Evolutionary conservation across 768 basidiomycete genomes (phyloP).

Genomic region (Botryobasidium botryosum): DNA sequence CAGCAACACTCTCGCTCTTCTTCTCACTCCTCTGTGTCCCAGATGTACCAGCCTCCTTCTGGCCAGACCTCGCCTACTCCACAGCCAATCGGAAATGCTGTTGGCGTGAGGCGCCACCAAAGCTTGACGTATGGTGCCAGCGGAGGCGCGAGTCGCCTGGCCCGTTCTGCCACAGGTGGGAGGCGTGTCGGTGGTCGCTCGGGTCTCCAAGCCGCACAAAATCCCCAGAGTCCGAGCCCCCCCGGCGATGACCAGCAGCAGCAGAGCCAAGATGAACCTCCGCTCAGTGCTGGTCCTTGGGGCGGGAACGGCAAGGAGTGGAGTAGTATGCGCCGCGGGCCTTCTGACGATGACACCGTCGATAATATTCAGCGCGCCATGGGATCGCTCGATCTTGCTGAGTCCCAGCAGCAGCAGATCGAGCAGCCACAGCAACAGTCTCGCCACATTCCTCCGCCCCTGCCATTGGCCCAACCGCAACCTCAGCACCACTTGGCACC

Average conservation of each 20-base stretch:
- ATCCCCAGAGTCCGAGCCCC: conserved; percentile 2
- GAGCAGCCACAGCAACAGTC: background rate
- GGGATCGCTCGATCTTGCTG: conserved; percentile 42
- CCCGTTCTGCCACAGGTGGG: conserved; percentile 27
- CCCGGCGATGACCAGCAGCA: background rate
- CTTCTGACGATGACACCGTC: conserved; percentile 20
- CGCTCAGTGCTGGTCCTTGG: conserved; percentile 31
- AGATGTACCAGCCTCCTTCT: conserved; percentile 3
- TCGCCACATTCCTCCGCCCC: background rate
- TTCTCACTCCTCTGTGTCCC: conserved; percentile 30
- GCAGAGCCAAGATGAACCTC: background rate
- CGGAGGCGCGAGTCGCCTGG: conserved; percentile 32
- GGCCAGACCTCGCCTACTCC: background rate
- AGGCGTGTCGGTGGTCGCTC: conserved; percentile 42
- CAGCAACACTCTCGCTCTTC: conserved; percentile 44
- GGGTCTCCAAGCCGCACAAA: background rate
- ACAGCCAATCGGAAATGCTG: conserved; percentile 20
- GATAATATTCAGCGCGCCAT: conserved; percentile 68
- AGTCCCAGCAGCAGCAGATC: background rate
- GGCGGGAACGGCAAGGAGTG: conserved; percentile 14
- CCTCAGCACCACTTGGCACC: background rate
- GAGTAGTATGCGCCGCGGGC: conserved; percentile 13
- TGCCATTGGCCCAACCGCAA: background rate
- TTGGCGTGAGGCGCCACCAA: conserved; percentile 64
- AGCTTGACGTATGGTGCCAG: conserved; percentile 42